phyloP scores from a whole-genome alignment of 1,139 yeast genomes.

The Blastobotrys elegans region DNA sequence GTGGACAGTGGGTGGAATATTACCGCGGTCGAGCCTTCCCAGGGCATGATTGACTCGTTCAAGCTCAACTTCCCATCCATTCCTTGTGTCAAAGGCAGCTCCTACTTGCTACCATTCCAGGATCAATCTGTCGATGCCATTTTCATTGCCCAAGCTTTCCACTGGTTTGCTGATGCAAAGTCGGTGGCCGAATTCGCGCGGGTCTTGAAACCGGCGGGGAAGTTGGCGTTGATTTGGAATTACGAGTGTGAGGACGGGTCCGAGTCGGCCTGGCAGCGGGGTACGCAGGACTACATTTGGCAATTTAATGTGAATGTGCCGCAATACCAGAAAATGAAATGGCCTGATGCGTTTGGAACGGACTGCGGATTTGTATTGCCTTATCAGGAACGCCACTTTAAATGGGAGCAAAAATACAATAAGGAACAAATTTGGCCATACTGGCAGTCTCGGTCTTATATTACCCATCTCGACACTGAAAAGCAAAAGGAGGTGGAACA shows the following conservation, averaged over 20 bases:
- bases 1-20: conserved; percentile 45
- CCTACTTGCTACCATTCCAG: conserved; percentile 47
- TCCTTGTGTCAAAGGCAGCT: conserved; percentile 40
- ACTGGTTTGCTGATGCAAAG: conserved; percentile 56
- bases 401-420: conserved; percentile 25
- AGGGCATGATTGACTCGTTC: conserved; percentile 54
- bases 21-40: conserved; percentile 53
- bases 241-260: conserved; percentile 39
- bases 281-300: conserved; percentile 32
- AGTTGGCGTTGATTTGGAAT: conserved; percentile 59
- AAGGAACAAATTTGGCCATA: conserved; percentile 43
- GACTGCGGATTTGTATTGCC: conserved; percentile 34
- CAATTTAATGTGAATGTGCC: conserved; percentile 44
- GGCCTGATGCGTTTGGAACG: conserved; percentile 43
- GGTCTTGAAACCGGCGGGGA: conserved; percentile 49
- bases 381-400: conserved; percentile 35
- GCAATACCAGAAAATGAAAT: conserved; percentile 50
- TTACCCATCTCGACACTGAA: conserved; percentile 43
- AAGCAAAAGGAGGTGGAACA: conserved; percentile 37
- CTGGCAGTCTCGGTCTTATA: conserved; percentile 57
- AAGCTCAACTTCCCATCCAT: conserved; percentile 45
- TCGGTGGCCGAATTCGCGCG: conserved; percentile 49
- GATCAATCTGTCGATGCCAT: conserved; percentile 48
- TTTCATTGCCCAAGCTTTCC: conserved; percentile 62
- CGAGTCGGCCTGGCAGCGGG: conserved; percentile 33